Evolutionary conservation across 1,284 basidiomycete genomes (phyloP).

Genomic region (Tetrapyrgos nigripes): DNA sequence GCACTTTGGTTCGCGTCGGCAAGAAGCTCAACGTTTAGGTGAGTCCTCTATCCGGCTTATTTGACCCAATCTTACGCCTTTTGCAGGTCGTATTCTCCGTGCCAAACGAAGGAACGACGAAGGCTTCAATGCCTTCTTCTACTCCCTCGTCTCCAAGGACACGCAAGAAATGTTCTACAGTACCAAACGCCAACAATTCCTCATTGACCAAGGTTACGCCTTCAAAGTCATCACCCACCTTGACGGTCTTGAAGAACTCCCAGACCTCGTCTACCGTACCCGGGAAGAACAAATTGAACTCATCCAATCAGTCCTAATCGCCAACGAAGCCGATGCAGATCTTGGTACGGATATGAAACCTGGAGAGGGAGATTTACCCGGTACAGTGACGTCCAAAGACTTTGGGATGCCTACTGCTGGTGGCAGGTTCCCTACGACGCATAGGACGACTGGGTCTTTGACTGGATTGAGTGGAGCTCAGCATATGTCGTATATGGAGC

Average conservation of each 20-base stretch:
- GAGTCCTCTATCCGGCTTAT: constrained; percentile 27
- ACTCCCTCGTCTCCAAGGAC: constrained; percentile 98
- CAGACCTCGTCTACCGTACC: constrained; percentile 91
- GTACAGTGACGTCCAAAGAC: constrained; percentile 80
- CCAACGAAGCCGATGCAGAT: constrained; percentile 92
- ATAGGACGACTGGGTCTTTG: constrained; percentile 86
- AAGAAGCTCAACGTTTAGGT: constrained; percentile 97
- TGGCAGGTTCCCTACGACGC: constrained; percentile 68
- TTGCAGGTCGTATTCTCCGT: constrained; percentile 87
- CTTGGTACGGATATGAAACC: constrained; percentile 84
- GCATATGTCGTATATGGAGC: constrained; percentile 91
- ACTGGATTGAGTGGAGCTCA: constrained; percentile 87
- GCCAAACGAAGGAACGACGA: constrained; percentile 99
- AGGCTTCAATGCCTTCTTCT: constrained; percentile 99
- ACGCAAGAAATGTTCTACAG: constrained; percentile 99
- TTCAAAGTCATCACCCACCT: constrained; percentile 99
- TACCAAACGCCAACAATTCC: constrained; percentile 98
- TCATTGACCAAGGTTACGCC: constrained; percentile 98
- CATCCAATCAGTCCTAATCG: constrained; percentile 89
- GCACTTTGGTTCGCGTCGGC: constrained; percentile 97
- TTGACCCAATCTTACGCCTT: constrained; percentile 7
- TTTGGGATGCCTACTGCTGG: constrained; percentile 54
- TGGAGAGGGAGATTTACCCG: constrained; percentile 80
- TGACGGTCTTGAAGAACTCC: constrained; percentile 88
- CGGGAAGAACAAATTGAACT: constrained; percentile 95